phyloP scores from a whole-genome alignment of 768 basidiomycete genomes.

The Auriculariales sp. region DNA sequence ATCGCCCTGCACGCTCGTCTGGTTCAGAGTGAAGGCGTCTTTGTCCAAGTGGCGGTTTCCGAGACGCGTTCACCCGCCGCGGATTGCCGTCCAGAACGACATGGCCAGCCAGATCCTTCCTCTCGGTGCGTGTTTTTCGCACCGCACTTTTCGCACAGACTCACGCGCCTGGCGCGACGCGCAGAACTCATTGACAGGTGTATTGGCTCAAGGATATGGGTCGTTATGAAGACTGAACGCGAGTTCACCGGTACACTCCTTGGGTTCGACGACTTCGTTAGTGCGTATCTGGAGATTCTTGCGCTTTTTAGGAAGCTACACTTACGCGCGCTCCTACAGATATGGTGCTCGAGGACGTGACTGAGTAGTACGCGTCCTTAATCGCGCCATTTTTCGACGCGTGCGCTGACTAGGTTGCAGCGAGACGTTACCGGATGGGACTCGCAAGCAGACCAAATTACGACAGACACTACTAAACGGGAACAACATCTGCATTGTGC shows the following conservation, averaged over 20 bases:
- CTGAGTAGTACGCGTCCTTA: conserved; percentile 60
- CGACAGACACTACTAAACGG: conserved; percentile 85
- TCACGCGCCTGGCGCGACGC: background rate
- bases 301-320: background rate
- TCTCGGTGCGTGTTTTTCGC: conserved; percentile 37
- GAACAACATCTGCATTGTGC: conserved; percentile 92
- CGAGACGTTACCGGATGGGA: conserved; percentile 72
- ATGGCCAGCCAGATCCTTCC: conserved; percentile 94
- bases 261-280: conserved; percentile 98
- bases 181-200: conserved; percentile 92
- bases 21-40: no score
- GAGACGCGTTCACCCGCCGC: no score
- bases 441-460: conserved; percentile 58
- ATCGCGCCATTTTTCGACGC: conserved; percentile 2
- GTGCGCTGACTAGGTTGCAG: conserved; percentile 23
- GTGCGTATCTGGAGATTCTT: conserved; percentile 40
- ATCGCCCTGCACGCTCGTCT: no score
- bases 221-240: conserved; percentile 94
- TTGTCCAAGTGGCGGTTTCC: no score
- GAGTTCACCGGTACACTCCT: conserved; percentile 92
- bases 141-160: background rate
- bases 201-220: conserved; percentile 94
- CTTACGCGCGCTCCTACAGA: conserved; percentile 27
- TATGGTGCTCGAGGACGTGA: conserved; percentile 93
- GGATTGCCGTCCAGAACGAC: background rate